Conservation (phyloP, 805 yeast genomes). For the Nakazawaea ernobii region DNA sequence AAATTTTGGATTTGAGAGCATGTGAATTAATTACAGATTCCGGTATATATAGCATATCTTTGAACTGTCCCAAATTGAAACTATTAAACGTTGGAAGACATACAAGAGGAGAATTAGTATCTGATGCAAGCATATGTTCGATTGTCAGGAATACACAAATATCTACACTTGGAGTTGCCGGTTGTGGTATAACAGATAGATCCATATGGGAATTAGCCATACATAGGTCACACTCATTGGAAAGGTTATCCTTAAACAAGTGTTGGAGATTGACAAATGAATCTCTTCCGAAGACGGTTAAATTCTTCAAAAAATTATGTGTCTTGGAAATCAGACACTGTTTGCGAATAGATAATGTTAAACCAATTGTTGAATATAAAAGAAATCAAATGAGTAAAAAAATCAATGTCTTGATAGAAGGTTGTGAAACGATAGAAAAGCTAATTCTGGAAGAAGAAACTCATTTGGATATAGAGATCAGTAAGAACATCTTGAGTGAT, state of each 20-base stretch:
- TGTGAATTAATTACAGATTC: slow-evolving; percentile 74
- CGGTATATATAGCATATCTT: slow-evolving; percentile 65
- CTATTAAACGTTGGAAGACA: slow-evolving; percentile 80
- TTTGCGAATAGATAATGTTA: slow-evolving; percentile 47
- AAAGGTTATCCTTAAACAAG: slow-evolving; percentile 69
- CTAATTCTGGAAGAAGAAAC: slow-evolving; percentile 57
- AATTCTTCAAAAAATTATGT: slow-evolving; percentile 49
- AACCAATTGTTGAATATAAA: slow-evolving; percentile 65
- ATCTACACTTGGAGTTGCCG: slow-evolving; percentile 81
- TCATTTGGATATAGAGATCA: slow-evolving; percentile 48
- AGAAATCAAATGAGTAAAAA: slow-evolving; percentile 38
- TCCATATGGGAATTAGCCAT: slow-evolving; percentile 76
- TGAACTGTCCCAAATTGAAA: slow-evolving; percentile 49
- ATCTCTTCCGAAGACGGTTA: slow-evolving; percentile 28
- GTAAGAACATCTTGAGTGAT: slow-evolving; percentile 56
- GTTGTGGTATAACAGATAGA: slow-evolving; percentile 74
- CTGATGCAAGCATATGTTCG: slow-evolving; percentile 61
- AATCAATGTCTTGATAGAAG: slow-evolving; percentile 60
- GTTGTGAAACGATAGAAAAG: slow-evolving; percentile 64
- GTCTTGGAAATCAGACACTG: slow-evolving; percentile 77
- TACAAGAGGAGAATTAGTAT: slow-evolving; percentile 55
- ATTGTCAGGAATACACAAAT: slow-evolving; percentile 53
- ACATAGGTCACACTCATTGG: slow-evolving; percentile 43
- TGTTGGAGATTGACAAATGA: slow-evolving; percentile 39
- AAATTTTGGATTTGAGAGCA: slow-evolving; percentile 72